A percentile compares a stretch with the other conserved stretches of the same genome.
phyloP scores from a whole-genome alignment of 345 rosid genomes.

The Triadica sebifera region DNA sequence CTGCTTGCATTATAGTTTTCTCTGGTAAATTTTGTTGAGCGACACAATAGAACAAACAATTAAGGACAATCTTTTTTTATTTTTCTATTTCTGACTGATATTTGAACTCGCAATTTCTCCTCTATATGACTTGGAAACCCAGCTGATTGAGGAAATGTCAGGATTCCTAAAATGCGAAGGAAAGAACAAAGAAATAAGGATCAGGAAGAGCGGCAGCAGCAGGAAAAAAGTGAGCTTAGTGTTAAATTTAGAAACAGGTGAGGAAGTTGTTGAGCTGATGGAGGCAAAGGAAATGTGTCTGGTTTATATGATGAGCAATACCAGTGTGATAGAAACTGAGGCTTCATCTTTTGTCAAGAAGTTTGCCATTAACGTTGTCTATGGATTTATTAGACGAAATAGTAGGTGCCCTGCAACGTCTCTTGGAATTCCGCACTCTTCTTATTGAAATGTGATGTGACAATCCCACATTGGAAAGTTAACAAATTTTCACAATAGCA shows the following conservation, averaged over 20 bases:
- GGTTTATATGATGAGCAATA: slow-evolving; percentile 39
- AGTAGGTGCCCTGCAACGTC: slow-evolving; percentile 34
- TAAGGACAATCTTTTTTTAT: too few relatives aligned
- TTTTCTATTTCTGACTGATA: too few relatives aligned
- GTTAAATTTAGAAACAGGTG: neutral
- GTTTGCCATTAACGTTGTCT: slow-evolving; percentile 27
- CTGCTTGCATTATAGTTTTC: neutral
- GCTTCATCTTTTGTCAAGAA: slow-evolving; percentile 35
- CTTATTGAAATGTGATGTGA: too few relatives aligned
- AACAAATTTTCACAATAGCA: too few relatives aligned
- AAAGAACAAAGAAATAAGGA: neutral
- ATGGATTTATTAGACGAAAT: slow-evolving; percentile 36
- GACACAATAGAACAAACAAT: too few relatives aligned
- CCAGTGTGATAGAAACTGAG: slow-evolving; percentile 27
- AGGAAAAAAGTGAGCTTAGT: slow-evolving; percentile 21
- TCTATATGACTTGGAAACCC: slow-evolving; percentile 25
- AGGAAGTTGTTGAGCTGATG: slow-evolving; percentile 27
- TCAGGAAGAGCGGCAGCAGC: too few relatives aligned
- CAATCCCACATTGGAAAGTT: too few relatives aligned
- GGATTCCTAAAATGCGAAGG: slow-evolving; percentile 18
- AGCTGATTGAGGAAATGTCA: slow-evolving; percentile 24
- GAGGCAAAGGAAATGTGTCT: slow-evolving; percentile 41
- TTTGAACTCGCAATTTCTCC: neutral
- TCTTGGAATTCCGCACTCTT: slow-evolving; percentile 32
- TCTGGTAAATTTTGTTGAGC: too few relatives aligned